Evolutionary conservation across 1,139 yeast genomes (phyloP).

Genomic region (Candida buenavistaensis): DNA sequence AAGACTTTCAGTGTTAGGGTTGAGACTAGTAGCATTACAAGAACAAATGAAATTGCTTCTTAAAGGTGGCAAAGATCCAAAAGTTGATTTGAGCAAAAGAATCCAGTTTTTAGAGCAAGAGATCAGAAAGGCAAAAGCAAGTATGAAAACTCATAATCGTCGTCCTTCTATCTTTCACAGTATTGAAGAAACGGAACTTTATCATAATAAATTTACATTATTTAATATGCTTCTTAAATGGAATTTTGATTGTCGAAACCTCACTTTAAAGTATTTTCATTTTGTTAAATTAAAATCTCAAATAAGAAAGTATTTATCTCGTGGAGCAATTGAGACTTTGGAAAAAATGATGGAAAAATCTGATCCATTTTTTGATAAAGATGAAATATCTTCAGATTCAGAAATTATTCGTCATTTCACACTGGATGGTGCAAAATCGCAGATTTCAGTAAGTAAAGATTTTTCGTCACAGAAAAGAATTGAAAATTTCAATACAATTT

Average conservation of each 20-base stretch:
- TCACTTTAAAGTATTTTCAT: conserved; percentile 38
- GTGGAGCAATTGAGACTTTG: conserved; percentile 38
- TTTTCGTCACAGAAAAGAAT: conserved; percentile 24
- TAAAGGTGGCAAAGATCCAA: conserved; percentile 7
- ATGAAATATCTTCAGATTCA: conserved; percentile 10
- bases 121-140: conserved; percentile 2
- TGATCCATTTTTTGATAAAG: conserved; percentile 8
- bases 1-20: conserved; percentile 26
- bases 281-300: conserved; percentile 33
- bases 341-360: conserved; percentile 32
- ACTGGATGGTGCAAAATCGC: neutral
- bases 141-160: too few species aligned
- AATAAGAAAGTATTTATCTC: conserved; percentile 33
- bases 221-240: conserved; percentile 45
- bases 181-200: conserved; percentile 23
- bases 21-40: conserved; percentile 30
- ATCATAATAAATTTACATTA: conserved; percentile 42
- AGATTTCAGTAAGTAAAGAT: conserved; percentile 5
- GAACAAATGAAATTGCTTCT: conserved; percentile 18
- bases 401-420: conserved; percentile 6
- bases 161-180: conserved; percentile 11
- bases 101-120: conserved; percentile 26
- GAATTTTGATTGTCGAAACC: conserved; percentile 40
- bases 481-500: conserved; percentile 51
- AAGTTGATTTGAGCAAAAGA: conserved; percentile 19